Conservation (phyloP, 2,329 filamentous ascomycete genomes). For the Trichoderma atroviride region DNA sequence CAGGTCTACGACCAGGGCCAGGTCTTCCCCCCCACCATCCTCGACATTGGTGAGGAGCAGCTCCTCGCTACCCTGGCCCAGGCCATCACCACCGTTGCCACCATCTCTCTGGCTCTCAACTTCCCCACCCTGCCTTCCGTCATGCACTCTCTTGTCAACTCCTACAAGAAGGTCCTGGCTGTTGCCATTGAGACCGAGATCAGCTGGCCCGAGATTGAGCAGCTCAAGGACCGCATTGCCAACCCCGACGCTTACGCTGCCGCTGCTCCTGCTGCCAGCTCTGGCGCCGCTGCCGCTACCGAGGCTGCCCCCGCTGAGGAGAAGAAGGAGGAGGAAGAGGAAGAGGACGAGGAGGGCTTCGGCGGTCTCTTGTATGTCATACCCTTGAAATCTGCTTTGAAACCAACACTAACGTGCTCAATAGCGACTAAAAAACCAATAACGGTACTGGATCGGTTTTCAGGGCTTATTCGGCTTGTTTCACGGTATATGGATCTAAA, state of each 20-base stretch:
- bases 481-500: slow-evolving; percentile 48
- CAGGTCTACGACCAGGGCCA: slow-evolving; percentile 99
- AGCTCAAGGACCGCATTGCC: slow-evolving; percentile 99
- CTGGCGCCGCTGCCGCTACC: slow-evolving; percentile 55
- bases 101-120: slow-evolving; percentile 87
- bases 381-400: not conserved
- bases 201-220: slow-evolving; percentile 92
- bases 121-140: slow-evolving; percentile 96
- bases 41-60: slow-evolving; percentile 95
- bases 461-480: slow-evolving; percentile 46
- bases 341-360: slow-evolving; percentile 71
- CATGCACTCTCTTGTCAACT: slow-evolving; percentile 95
- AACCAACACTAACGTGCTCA: slow-evolving; percentile 43
- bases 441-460: slow-evolving; percentile 46
- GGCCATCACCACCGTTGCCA: slow-evolving; percentile 84
- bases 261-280: slow-evolving; percentile 71
- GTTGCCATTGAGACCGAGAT: slow-evolving; percentile 88
- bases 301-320: slow-evolving; percentile 60
- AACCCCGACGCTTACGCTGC: slow-evolving; percentile 97
- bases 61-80: slow-evolving; percentile 80
- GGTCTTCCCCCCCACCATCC: slow-evolving; percentile 79
- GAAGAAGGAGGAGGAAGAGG: slow-evolving; percentile 68
- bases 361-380: slow-evolving; percentile 73
- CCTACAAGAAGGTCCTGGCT: slow-evolving; percentile 94
- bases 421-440: slow-evolving; percentile 55